Evolutionary conservation across 495 filamentous ascomycete genomes (phyloP).

Genomic region (Penicillium malachiteum): DNA sequence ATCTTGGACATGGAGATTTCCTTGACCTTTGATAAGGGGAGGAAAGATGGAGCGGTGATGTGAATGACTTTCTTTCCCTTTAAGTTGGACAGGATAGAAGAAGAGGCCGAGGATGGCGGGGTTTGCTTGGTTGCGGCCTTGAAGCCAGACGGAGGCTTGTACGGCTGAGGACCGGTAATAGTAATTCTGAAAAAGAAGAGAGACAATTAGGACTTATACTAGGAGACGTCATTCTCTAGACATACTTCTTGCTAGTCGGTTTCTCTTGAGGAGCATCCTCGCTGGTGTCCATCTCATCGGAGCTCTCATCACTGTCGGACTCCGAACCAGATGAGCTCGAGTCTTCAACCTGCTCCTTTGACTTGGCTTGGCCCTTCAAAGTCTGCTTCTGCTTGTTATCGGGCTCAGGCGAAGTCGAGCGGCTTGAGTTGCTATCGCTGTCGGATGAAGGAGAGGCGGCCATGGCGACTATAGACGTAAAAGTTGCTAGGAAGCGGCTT

Average conservation of each 20-base stretch:
- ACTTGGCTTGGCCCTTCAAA: conserved; percentile 32
- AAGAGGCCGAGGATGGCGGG: conserved; percentile 33
- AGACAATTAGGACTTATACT: background rate
- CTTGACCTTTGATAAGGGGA: conserved; percentile 44
- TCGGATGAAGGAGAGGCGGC: conserved; percentile 24
- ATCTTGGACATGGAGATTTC: conserved; percentile 43
- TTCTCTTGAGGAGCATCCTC: conserved; percentile 19
- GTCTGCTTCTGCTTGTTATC: conserved; percentile 24
- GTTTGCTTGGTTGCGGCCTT: conserved; percentile 36
- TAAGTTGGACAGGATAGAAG: conserved; percentile 41
- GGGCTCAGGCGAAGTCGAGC: conserved; percentile 33
- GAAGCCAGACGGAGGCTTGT: conserved; percentile 45
- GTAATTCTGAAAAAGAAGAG: conserved; percentile 12
- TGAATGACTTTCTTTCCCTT: conserved; percentile 46
- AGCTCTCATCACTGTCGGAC: conserved; percentile 26
- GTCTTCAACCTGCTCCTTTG: conserved; percentile 25
- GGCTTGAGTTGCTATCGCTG: conserved; percentile 33
- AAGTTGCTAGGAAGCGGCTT: background rate
- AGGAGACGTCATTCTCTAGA: background rate
- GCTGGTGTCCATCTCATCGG: conserved; percentile 35
- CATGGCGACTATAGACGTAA: conserved; percentile 25
- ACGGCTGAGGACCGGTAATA: conserved; percentile 29
- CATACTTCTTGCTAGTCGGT: conserved; percentile 27
- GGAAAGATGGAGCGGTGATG: conserved; percentile 42
- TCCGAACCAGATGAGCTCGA: conserved; percentile 30